These are phyloP conservation scores for Intubia oerlemansii DNA, from an alignment of 2,329 filamentous ascomycete genomes.

Conservation along the genomic window DNA sequence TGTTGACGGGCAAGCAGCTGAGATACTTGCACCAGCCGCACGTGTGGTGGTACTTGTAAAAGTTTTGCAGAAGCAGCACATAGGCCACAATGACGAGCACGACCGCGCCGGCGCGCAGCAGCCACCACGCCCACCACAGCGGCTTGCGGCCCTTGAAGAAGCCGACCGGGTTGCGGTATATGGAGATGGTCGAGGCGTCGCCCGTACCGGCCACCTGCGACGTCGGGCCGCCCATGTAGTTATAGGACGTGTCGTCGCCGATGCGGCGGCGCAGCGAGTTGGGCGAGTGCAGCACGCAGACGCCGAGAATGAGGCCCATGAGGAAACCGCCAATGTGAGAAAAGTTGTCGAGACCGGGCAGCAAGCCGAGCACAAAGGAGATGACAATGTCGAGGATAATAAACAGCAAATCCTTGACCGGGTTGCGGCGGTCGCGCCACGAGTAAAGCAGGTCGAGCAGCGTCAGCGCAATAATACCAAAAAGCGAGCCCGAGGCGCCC, in stretches of 20 bases:
- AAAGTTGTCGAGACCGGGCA: conserved; percentile 92
- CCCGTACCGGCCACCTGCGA: conserved; percentile 10
- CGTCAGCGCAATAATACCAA: conserved; percentile 75
- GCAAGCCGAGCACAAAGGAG: conserved; percentile 74
- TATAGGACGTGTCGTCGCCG: conserved; percentile 49
- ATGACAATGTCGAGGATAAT: conserved; percentile 71
- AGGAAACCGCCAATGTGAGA: conserved; percentile 90
- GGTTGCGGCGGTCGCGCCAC: conserved; percentile 60
- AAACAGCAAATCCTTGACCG: conserved; percentile 69
- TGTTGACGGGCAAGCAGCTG: conserved; percentile 56
- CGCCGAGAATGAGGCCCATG: conserved; percentile 71
- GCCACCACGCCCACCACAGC: conserved; percentile 96
- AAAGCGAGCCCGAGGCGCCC: conserved; percentile 76
- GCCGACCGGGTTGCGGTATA: conserved; percentile 39
- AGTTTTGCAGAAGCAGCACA: conserved; percentile 72
- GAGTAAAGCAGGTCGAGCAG: conserved; percentile 84
- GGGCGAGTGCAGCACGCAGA: conserved; percentile 77
- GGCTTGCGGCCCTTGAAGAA: conserved; percentile 89
- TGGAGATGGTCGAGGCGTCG: conserved; percentile 28
- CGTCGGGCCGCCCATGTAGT: conserved; percentile 36
- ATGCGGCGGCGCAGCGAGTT: conserved; percentile 56
- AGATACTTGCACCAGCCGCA: conserved; percentile 93
- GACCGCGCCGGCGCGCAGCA: conserved; percentile 58
- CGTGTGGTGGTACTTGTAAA: conserved; percentile 56
- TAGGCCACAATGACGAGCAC: conserved; percentile 70